These are phyloP conservation scores for Nigrospora sphaerica DNA, from an alignment of 2,329 filamentous ascomycete species.

Conservation along the genomic window DNA sequence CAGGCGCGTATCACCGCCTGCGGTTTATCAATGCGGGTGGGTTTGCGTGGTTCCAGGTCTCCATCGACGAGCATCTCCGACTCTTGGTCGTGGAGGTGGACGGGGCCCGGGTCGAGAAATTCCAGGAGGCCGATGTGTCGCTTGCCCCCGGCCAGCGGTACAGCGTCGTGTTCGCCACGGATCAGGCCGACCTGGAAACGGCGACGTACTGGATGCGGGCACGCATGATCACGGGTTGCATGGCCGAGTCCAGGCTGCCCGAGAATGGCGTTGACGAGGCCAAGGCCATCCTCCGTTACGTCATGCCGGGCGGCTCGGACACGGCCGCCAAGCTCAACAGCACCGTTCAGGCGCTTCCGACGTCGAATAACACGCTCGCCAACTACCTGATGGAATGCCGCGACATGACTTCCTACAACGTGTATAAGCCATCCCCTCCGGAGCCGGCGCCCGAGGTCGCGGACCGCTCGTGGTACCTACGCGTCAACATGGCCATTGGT, in stretches of 20 bases:
- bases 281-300: constrained; percentile 41
- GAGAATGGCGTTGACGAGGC: constrained; percentile 36
- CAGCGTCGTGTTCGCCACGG: constrained; percentile 56
- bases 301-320: background rate
- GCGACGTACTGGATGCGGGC: constrained; percentile 59
- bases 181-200: constrained; percentile 41
- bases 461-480: constrained; percentile 45
- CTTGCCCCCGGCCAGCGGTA: constrained; percentile 66
- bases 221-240: constrained; percentile 53
- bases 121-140: constrained; percentile 52
- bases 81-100: constrained; percentile 59
- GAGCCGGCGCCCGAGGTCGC: constrained; percentile 36
- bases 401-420: constrained; percentile 38
- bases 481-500: constrained; percentile 53
- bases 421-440: constrained; percentile 34
- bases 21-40: constrained; percentile 65
- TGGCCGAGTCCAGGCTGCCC: constrained; percentile 41
- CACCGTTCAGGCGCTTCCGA: constrained; percentile 23
- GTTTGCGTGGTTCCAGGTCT: constrained; percentile 66
- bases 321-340: constrained; percentile 30
- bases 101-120: constrained; percentile 57
- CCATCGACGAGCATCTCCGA: constrained; percentile 55
- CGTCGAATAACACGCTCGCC: constrained; percentile 25
- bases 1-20: constrained; percentile 54
- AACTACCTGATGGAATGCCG: constrained; percentile 34